These are phyloP conservation scores for Sphenostylis stenocarpa DNA, from an alignment of 306 rosid species.

Conservation along the genomic window DNA sequence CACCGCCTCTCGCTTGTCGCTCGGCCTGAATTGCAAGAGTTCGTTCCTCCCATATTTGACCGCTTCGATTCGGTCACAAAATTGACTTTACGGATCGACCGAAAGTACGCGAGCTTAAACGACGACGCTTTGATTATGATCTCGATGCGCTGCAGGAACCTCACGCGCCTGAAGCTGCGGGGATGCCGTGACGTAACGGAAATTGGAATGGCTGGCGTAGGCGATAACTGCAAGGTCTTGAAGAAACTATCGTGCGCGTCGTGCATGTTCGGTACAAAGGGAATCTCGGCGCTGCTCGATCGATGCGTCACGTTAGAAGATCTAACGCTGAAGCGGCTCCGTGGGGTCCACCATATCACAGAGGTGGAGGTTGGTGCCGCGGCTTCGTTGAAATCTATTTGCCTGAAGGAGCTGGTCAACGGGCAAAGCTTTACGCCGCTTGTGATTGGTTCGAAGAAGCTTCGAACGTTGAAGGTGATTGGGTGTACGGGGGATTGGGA, in stretches of 20 bases:
- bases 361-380: conserved; percentile 46
- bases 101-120: conserved; percentile 58
- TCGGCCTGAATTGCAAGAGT: conserved; percentile 43
- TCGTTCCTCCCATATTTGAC: conserved; percentile 53
- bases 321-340: conserved; percentile 76
- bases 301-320: conserved; percentile 62
- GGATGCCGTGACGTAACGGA: conserved; percentile 71
- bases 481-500: conserved; percentile 88
- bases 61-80: conserved; percentile 77
- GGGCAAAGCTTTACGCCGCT: conserved; percentile 73
- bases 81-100: conserved; percentile 70
- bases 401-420: conserved; percentile 62
- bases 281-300: conserved; percentile 59
- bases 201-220: conserved; percentile 56
- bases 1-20: conserved; percentile 60
- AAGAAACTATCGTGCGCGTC: conserved; percentile 76
- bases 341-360: conserved; percentile 40
- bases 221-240: conserved; percentile 55
- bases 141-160: conserved; percentile 61
- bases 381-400: conserved; percentile 59
- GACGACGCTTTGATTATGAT: conserved; percentile 63
- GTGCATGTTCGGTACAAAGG: conserved; percentile 63
- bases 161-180: conserved; percentile 71
- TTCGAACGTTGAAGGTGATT: conserved; percentile 59
- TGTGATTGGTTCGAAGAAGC: conserved; percentile 59